Evolutionary conservation across 2,329 filamentous ascomycete species (phyloP), one percentile per base, ranked within the genome.

Genomic region (Ascochyta clinopodiicola): DNA sequence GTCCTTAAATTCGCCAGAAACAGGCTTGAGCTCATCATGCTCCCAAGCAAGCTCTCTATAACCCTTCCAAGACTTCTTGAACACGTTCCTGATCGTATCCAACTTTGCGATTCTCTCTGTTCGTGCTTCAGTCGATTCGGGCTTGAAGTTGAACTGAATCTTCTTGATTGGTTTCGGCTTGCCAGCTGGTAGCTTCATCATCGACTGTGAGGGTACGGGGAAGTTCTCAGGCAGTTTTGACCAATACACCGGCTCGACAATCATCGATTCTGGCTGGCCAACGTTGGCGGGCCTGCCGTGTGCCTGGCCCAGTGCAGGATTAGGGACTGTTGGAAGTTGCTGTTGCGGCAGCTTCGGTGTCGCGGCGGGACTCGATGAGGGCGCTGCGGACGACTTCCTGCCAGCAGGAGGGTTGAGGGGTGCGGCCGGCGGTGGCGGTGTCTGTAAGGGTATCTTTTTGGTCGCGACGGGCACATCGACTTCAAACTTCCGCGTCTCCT

Each of bases 1-100:
- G 70, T 97, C 90, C 17, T 86, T 85, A 61, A 81, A 86, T 13
- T 78, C 79, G 46, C 87, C 87, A 27, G 85, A 84, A 9, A 94
- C 80, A 2, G 95, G 95, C 39, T 79, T 83, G 15, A 98, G 77
- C 78, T 98, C 95, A 70, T 98, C 95, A 64, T 96, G 90, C 59
- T 88, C 85, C 86, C 91, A 95, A 10, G 93, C 94, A 66, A 87
- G 82, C 57, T 86, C 81, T 69, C 84, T 89, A 77, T 98, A 98
- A 32, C 90, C 91, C 4, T 80, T 77, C 94, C 95, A 98, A 0
- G 91, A 87, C 65, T 88, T 88, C 66, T 84, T 79, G 74, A 96
- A 90, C 54, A 92, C 89, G 6, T 84, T 81, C 72, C 87, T 91
- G 72, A 98, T 88, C 34, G 82, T 79, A 8, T 81, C 79, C 54